Evolutionary conservation across 225 moss, liverwort and hornwort genomes (phyloP).

Genomic region (Takakia lepidozioides): DNA sequence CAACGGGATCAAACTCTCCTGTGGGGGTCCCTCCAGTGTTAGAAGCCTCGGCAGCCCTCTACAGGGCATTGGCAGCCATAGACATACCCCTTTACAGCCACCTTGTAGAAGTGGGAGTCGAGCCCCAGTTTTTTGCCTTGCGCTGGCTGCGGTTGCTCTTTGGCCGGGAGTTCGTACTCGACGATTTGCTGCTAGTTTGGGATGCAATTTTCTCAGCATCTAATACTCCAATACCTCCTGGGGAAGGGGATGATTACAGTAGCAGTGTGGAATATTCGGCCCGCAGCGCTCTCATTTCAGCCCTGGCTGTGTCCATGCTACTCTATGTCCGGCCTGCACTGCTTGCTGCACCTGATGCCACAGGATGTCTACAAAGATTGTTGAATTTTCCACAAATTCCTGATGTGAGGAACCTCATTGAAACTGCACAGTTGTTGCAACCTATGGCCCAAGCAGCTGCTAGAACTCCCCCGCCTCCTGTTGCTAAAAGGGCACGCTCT

Average conservation of each 20-base stretch:
- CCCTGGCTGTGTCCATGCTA: conserved; percentile 50
- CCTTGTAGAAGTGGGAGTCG: conserved; percentile 51
- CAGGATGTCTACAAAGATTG: conserved; percentile 41
- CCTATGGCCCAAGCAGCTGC: conserved; percentile 27
- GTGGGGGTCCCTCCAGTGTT: conserved; percentile 37
- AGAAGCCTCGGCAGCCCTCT: conserved; percentile 40
- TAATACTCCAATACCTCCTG: conserved; percentile 21
- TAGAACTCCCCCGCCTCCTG: conserved; percentile 17
- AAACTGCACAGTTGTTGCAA: conserved; percentile 37
- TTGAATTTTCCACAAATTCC: conserved; percentile 36
- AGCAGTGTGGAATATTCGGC: conserved; percentile 17
- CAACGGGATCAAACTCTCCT: conserved; percentile 8
- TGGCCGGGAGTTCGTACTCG: conserved; percentile 46
- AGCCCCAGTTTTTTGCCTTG: conserved; percentile 59
- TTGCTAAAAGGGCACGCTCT: conserved; percentile 11
- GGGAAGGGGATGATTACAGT: conserved; percentile 17
- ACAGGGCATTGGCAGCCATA: conserved; percentile 40
- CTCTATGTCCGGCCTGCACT: conserved; percentile 49
- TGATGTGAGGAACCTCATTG: conserved; percentile 37
- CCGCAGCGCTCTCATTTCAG: conserved; percentile 41
- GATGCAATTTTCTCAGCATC: conserved; percentile 47
- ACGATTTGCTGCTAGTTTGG: conserved; percentile 45
- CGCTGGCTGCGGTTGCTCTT: conserved; percentile 55
- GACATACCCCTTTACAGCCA: conserved; percentile 37
- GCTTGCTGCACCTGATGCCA: conserved; percentile 46